Evolutionary conservation across 805 yeast genomes (phyloP).

Genomic region (Yarrowia sp.): DNA sequence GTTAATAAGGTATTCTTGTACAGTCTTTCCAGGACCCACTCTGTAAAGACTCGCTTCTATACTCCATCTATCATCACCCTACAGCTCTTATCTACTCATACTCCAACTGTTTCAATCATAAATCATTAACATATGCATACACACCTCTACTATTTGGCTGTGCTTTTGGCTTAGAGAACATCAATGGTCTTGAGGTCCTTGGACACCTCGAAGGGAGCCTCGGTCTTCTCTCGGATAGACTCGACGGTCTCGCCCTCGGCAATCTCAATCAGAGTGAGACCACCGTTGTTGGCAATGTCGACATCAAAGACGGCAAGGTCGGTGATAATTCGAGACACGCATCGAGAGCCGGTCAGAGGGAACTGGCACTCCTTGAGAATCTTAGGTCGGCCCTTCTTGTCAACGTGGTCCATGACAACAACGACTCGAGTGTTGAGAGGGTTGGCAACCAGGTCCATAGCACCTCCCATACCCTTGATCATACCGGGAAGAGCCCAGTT

Average conservation of each 20-base stretch:
- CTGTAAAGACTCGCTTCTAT: too few species aligned
- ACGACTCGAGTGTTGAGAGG: conserved; percentile 56
- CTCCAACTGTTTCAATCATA: not conserved
- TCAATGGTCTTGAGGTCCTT: conserved; percentile 40
- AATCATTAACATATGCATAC: conserved; percentile 31
- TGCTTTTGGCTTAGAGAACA: conserved; percentile 15
- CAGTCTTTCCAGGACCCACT: too few species aligned
- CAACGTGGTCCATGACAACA: conserved; percentile 58
- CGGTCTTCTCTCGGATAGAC: conserved; percentile 54
- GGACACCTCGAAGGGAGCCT: conserved; percentile 52
- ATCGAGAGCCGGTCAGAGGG: conserved; percentile 58
- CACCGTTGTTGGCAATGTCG: conserved; percentile 50
- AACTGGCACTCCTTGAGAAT: conserved; percentile 55
- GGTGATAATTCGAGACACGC: conserved; percentile 58
- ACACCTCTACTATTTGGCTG: not conserved
- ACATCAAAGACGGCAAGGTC: conserved; percentile 58
- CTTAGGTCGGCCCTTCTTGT: conserved; percentile 57
- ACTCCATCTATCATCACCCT: too few species aligned
- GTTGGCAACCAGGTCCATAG: conserved; percentile 60
- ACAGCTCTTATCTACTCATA: not conserved
- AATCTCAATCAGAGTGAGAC: conserved; percentile 54
- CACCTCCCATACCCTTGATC: conserved; percentile 63
- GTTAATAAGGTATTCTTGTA: too few species aligned
- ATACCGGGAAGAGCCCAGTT: conserved; percentile 62
- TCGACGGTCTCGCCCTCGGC: conserved; percentile 54